Percentiles rank a stretch among this genome's conserved stretches.
These are phyloP conservation scores for Sphaceloma murrayae DNA, from an alignment of 2,329 filamentous ascomycete species.

Conservation along the genomic window DNA sequence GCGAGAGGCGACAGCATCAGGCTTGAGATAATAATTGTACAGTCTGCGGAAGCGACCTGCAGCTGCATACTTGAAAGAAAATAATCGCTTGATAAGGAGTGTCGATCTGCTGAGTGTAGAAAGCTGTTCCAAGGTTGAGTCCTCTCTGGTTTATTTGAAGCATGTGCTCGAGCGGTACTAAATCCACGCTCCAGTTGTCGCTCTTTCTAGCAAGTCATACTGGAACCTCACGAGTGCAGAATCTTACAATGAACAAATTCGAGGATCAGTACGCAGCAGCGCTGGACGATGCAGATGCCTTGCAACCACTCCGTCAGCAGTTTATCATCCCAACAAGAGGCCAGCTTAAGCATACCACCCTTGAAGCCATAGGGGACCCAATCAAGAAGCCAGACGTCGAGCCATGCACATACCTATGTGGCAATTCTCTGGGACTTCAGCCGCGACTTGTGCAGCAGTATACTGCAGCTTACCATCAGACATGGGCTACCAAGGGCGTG, in stretches of 20 bases:
- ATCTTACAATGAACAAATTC: slow-evolving; percentile 12
- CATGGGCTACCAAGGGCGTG: slow-evolving; percentile 78
- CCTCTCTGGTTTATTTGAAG: too few relatives aligned
- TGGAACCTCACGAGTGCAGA: background rate
- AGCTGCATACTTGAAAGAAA: too few relatives aligned
- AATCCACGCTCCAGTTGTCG: too few relatives aligned
- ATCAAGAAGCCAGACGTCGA: slow-evolving; percentile 27
- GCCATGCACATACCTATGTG: slow-evolving; percentile 68
- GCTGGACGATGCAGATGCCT: slow-evolving; percentile 26
- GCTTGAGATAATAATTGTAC: too few relatives aligned
- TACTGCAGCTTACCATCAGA: slow-evolving; percentile 63
- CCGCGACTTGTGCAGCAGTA: slow-evolving; percentile 58
- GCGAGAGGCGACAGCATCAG: too few relatives aligned
- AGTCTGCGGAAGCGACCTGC: too few relatives aligned
- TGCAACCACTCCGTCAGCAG: slow-evolving; percentile 46
- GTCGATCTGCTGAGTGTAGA: too few relatives aligned
- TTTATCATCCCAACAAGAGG: slow-evolving; percentile 69
- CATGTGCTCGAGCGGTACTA: too few relatives aligned
- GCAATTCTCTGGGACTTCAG: slow-evolving; percentile 81
- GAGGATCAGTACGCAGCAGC: slow-evolving; percentile 14
- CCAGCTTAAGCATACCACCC: slow-evolving; percentile 56
- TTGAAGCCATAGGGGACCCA: slow-evolving; percentile 26
- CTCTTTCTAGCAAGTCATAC: too few relatives aligned
- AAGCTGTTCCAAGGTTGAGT: too few relatives aligned
- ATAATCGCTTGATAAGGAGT: too few relatives aligned